phyloP scores from a whole-genome alignment of 2,329 filamentous ascomycete genomes.

The Anthostomella pinea region DNA sequence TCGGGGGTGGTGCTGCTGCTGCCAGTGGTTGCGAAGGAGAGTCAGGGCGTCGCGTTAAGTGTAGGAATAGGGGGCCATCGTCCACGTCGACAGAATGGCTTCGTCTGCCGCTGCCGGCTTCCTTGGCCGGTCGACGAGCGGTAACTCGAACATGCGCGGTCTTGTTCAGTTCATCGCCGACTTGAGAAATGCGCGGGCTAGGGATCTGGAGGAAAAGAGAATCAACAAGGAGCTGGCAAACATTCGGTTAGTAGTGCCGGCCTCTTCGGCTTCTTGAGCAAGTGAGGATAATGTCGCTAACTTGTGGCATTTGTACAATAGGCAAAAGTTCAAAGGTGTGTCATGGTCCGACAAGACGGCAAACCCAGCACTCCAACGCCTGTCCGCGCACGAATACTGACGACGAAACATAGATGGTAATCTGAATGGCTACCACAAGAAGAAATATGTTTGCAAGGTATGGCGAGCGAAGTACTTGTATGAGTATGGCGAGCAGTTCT shows the following conservation, averaged over 20 bases:
- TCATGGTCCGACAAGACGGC: constrained; percentile 5
- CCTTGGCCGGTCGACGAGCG: constrained; percentile 62
- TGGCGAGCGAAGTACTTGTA: no score
- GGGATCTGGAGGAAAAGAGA: constrained; percentile 96
- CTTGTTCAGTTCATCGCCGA: constrained; percentile 98
- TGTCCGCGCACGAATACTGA: constrained; percentile 14
- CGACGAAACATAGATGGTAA: constrained; percentile 63
- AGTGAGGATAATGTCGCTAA: constrained; percentile 15
- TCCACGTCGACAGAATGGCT: constrained; percentile 45
- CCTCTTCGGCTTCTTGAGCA: no score
- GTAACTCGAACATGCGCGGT: constrained; percentile 70
- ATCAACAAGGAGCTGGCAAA: constrained; percentile 99
- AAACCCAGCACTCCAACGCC: constrained; percentile 1
- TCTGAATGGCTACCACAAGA: constrained; percentile 95
- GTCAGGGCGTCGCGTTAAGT: constrained; percentile 14
- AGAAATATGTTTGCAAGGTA: constrained; percentile 99
- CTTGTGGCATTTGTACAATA: constrained; percentile 28
- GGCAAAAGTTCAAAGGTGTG: constrained; percentile 89
- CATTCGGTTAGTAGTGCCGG: constrained; percentile 61
- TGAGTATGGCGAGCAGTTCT: constrained; percentile 21
- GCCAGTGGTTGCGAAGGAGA: constrained; percentile 20
- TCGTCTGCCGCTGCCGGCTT: constrained; percentile 55
- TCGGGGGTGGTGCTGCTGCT: constrained; percentile 11
- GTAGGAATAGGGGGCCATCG: constrained; percentile 19
- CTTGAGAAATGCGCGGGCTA: constrained; percentile 86